These are phyloP conservation scores for Cicer yamashitae DNA, from an alignment of 306 rosid species.

Conservation along the genomic window DNA sequence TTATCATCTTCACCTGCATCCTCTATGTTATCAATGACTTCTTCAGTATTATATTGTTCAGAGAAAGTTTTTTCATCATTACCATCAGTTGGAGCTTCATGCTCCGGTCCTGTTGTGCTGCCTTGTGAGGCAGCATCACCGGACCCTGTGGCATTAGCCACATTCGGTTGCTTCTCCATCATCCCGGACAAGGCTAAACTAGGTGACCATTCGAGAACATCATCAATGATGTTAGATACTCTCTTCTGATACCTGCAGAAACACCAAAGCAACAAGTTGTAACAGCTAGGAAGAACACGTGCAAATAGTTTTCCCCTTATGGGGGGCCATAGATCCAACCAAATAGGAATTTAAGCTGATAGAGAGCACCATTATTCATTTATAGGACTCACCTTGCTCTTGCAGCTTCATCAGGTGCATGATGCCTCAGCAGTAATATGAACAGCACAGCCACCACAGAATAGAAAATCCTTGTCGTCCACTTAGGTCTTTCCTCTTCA, in stretches of 20 bases:
- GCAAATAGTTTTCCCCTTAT: conserved; percentile 1
- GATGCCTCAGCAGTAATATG: conserved; percentile 89
- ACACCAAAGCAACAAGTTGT: conserved; percentile 30
- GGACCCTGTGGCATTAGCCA: conserved; percentile 65
- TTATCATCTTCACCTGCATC: conserved; percentile 63
- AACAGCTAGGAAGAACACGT: conserved; percentile 3
- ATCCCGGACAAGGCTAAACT: conserved; percentile 90
- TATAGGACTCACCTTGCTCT: conserved; percentile 81
- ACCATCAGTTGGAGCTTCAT: conserved; percentile 46
- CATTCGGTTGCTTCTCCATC: conserved; percentile 88
- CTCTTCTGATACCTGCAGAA: conserved; percentile 84
- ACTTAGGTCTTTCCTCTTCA: conserved; percentile 94
- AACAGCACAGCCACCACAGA: conserved; percentile 74
- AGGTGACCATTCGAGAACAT: conserved; percentile 99
- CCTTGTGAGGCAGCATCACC: conserved; percentile 47
- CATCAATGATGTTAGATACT: conserved; percentile 93
- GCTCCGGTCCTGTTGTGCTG: conserved; percentile 50
- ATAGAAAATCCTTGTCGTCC: conserved; percentile 95
- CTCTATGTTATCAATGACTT: conserved; percentile 50
- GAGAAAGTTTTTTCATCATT: conserved; percentile 48
- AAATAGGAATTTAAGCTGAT: conserved; percentile 18
- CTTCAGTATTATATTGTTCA: conserved; percentile 60
- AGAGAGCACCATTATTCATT: background rate
- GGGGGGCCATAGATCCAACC: background rate
- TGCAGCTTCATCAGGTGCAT: conserved; percentile 99